Evolutionary conservation across 1,284 basidiomycete species (phyloP).

Genomic region (Phaffia rhodozyma): DNA sequence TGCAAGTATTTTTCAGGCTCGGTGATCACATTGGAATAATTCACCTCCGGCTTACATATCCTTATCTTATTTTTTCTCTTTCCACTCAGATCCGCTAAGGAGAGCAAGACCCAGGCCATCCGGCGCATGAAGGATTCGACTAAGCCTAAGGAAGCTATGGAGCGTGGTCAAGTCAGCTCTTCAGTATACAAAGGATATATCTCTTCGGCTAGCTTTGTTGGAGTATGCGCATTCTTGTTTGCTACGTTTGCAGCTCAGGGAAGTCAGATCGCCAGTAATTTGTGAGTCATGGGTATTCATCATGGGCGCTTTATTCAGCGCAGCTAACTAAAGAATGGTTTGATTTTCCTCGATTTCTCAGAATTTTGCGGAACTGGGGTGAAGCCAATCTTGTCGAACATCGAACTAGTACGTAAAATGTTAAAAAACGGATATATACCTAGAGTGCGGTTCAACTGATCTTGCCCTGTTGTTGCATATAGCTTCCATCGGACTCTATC

Average conservation of each 20-base stretch:
- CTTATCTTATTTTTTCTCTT: not conserved
- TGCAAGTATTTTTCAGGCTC: constrained; percentile 15
- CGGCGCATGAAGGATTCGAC: constrained; percentile 35
- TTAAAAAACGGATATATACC: constrained; percentile 1
- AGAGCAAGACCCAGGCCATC: constrained; percentile 34
- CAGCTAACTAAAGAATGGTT: not conserved
- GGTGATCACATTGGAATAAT: too few species aligned
- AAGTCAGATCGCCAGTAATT: constrained; percentile 28
- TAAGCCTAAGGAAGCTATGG: constrained; percentile 59
- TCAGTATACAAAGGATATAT: constrained; percentile 69
- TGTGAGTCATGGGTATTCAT: constrained; percentile 19
- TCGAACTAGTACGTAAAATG: constrained; percentile 39
- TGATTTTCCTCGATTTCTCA: constrained; percentile 11
- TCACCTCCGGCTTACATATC: not conserved
- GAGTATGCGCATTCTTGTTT: constrained; percentile 56
- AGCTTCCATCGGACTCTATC: constrained; percentile 32
- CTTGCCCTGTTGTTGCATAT: not conserved
- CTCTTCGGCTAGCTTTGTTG: constrained; percentile 59
- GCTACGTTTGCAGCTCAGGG: constrained; percentile 42
- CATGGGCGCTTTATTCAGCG: not conserved
- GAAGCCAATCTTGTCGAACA: constrained; percentile 57
- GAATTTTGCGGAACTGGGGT: constrained; percentile 55
- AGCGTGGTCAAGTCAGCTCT: constrained; percentile 69
- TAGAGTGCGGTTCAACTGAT: not conserved
- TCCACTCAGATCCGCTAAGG: constrained; percentile 26